Evolutionary conservation across 208 protist species (phyloP).

Genomic region (Leishmania guyanensis): DNA sequence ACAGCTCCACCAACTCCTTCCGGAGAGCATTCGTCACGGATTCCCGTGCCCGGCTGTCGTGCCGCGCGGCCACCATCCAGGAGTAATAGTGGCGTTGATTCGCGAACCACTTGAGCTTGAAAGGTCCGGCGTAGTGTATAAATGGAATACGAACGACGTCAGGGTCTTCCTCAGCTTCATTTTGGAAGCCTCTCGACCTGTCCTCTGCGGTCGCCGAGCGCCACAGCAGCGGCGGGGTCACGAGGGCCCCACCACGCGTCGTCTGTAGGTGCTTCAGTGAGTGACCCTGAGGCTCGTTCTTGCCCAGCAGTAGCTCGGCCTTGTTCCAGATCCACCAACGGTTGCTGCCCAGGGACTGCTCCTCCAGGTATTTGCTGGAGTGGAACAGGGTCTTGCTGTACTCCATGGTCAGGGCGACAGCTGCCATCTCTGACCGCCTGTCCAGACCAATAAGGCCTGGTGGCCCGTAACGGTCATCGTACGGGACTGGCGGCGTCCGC

Average conservation of each 20-base stretch:
- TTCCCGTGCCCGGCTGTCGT: constrained; percentile 29
- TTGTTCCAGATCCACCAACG: constrained; percentile 12
- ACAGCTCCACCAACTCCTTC: constrained; percentile 36
- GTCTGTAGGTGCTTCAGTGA: not conserved
- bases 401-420: constrained; percentile 13
- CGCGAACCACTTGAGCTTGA: constrained; percentile 21
- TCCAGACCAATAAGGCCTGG: constrained; percentile 22
- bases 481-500: constrained; percentile 10
- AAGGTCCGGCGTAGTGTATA: constrained; percentile 32
- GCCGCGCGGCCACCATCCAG: constrained; percentile 34
- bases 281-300: constrained; percentile 12
- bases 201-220: constrained; percentile 26
- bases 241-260: constrained; percentile 20
- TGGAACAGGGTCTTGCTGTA: constrained; percentile 16
- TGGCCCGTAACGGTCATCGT: constrained; percentile 12
- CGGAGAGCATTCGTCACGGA: constrained; percentile 6
- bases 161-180: constrained; percentile 6
- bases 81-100: constrained; percentile 25
- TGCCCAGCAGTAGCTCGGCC: constrained; percentile 15
- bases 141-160: constrained; percentile 26
- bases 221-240: constrained; percentile 34
- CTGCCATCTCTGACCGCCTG: constrained; percentile 27
- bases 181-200: constrained; percentile 8
- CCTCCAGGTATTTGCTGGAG: constrained; percentile 24
- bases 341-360: constrained; percentile 10